phyloP scores from a whole-genome alignment of 2,329 filamentous ascomycete species.

The Fusarium sp. region DNA sequence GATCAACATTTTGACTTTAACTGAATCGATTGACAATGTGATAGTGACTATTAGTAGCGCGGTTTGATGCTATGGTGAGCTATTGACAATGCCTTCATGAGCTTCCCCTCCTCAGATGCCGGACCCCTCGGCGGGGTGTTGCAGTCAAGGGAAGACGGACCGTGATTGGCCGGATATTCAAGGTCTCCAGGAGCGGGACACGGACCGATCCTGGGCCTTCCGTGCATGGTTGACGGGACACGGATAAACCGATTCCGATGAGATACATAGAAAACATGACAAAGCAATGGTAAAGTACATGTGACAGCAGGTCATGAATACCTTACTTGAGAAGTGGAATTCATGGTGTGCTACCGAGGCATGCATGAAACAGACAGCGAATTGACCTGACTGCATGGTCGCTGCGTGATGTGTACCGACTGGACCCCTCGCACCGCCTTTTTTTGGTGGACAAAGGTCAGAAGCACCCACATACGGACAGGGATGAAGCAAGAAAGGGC shows the following conservation, averaged over 20 bases:
- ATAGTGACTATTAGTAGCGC: not conserved
- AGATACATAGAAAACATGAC: not conserved
- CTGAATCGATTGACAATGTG: not conserved
- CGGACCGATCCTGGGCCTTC: constrained; percentile 26
- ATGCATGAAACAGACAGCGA: constrained; percentile 4
- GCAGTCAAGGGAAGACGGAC: not conserved
- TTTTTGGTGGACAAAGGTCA: not conserved
- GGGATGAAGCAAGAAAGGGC: constrained; percentile 10
- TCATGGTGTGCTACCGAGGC: not conserved
- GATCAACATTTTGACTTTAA: constrained; percentile 60
- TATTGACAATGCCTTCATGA: constrained; percentile 18
- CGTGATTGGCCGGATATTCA: constrained; percentile 31
- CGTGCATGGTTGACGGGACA: not conserved
- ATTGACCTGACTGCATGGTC: not conserved
- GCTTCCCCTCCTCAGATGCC: constrained; percentile 20
- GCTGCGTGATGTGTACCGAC: constrained; percentile 5
- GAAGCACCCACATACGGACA: constrained; percentile 13
- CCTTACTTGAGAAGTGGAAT: not conserved
- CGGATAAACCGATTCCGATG: constrained; percentile 2
- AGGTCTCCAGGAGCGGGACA: constrained; percentile 24
- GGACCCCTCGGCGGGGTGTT: constrained; percentile 38
- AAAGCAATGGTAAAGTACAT: not conserved
- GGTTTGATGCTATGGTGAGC: not conserved
- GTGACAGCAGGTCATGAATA: not conserved
- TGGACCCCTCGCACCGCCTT: constrained; percentile 6